phyloP scores from a whole-genome alignment of 169 alveolate genomes.

The Perkinsus chesapeaki region DNA sequence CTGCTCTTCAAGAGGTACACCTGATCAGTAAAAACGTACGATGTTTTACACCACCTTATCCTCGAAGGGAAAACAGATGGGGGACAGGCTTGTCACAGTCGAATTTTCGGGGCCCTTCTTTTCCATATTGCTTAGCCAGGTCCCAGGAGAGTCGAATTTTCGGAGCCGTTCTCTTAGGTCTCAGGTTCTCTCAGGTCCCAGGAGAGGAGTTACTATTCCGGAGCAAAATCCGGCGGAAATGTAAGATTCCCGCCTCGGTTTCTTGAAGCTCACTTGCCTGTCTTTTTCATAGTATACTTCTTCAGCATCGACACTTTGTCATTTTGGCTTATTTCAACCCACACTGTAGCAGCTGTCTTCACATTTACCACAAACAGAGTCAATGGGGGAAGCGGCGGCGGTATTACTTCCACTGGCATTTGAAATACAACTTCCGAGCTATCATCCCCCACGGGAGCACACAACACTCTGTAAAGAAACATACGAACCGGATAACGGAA shows the following conservation, averaged over 20 bases:
- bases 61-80: too few species aligned
- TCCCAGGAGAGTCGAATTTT: too few species aligned
- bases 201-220: background rate
- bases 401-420: background rate
- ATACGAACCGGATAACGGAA: background rate
- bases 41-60: too few species aligned
- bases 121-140: too few species aligned
- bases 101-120: too few species aligned
- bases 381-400: background rate
- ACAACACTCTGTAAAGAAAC: background rate
- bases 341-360: background rate
- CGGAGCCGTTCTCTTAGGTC: too few species aligned
- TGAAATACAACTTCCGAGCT: background rate
- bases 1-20: background rate
- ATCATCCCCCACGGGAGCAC: background rate
- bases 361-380: background rate
- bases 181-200: too few species aligned
- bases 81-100: too few species aligned
- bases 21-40: too few species aligned
- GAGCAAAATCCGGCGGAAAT: too few species aligned
- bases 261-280: background rate
- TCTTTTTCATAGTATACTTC: background rate
- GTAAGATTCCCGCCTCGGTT: too few species aligned
- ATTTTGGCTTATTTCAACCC: background rate
- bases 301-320: background rate